Evolutionary conservation across 441 rosid species (phyloP), one percentile per base, ranked within the genome.

Genomic region (Gossypium schwendimanii): DNA sequence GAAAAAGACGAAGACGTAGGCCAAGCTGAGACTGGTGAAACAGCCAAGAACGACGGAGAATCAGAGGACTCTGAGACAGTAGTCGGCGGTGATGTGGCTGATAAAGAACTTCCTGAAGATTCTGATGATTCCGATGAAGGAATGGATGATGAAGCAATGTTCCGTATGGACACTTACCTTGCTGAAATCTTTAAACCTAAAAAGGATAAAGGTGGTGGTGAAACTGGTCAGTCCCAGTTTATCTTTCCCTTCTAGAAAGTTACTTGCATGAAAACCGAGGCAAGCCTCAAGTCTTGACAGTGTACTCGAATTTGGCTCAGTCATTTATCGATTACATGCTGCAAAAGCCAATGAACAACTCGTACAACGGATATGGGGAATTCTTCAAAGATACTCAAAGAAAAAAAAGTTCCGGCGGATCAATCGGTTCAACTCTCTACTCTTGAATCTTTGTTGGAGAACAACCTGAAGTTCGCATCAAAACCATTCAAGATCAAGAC

Each of bases 141-240:
- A 65, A 87, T 93, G 97, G 97, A 95, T 79, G 99, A 95, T 20
- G 97, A 95, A 41, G 97, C 97, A 58, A 95, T 93, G 99, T 91
- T 95, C 84, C 89, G 88, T 53, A 93, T 93, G 96, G 99, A 95
- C 69, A 84, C 88, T 45, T 91, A 92, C 70, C 86, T 93, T 72
- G 99, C 92, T 3, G 91, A 83, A 79, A 97, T 91, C 67, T 89
- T 91, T 78, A 89, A 89, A 77, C 96, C 6, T 0, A 28, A 28
- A 28, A 28, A 28, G 33, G 33, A 95, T 76, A 88, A 84, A 80
- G 84, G 87, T 76, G 94, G 97, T 54, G 73, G 87, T 67, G 92
- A 87, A 84, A 92, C 79, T 80, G 92, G 97, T 72, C 98, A 88
- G 63, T 89, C 96, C 23, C 99, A 92, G 77, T 98, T 92, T 77